Conservation (phyloP, 768 basidiomycete species). For the Heimioporus sp. region DNA sequence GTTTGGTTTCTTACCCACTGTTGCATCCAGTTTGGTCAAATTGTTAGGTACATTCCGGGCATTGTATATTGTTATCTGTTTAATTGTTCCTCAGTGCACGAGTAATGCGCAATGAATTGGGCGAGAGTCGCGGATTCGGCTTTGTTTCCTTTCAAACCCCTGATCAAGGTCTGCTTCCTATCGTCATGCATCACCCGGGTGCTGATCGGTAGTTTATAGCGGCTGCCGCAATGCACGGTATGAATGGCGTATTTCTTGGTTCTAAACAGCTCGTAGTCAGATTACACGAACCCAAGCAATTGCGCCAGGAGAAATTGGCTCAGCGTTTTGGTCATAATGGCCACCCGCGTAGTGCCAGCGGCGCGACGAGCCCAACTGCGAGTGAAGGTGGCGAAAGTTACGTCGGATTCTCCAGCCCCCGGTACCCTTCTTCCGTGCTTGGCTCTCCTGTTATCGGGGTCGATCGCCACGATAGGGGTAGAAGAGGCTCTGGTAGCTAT, state of each 20-base stretch:
- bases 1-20: slow-evolving; percentile 15
- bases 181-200: background rate
- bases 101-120: slow-evolving; percentile 85
- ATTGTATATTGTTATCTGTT: background rate
- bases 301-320: slow-evolving; percentile 87
- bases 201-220: slow-evolving; percentile 43
- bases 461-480: slow-evolving; percentile 61
- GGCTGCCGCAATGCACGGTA: slow-evolving; percentile 65
- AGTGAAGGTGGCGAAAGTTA: slow-evolving; percentile 82
- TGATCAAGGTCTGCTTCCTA: slow-evolving; percentile 59
- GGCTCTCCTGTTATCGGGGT: slow-evolving; percentile 54
- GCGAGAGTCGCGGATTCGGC: slow-evolving; percentile 84
- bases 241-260: slow-evolving; percentile 76
- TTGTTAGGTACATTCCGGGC: slow-evolving; percentile 64
- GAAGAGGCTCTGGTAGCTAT: slow-evolving; percentile 84
- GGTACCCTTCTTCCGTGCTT: slow-evolving; percentile 47
- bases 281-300: slow-evolving; percentile 86
- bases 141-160: slow-evolving; percentile 87
- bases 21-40: slow-evolving; percentile 70
- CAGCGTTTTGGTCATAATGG: slow-evolving; percentile 78
- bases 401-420: slow-evolving; percentile 72
- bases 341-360: slow-evolving; percentile 77
- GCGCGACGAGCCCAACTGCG: slow-evolving; percentile 80
- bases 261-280: slow-evolving; percentile 81
- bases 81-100: slow-evolving; percentile 58